These are phyloP conservation scores for Blastocystis sp. DNA, from an alignment of 352 stramenopile genomes.

Conservation along the genomic window DNA sequence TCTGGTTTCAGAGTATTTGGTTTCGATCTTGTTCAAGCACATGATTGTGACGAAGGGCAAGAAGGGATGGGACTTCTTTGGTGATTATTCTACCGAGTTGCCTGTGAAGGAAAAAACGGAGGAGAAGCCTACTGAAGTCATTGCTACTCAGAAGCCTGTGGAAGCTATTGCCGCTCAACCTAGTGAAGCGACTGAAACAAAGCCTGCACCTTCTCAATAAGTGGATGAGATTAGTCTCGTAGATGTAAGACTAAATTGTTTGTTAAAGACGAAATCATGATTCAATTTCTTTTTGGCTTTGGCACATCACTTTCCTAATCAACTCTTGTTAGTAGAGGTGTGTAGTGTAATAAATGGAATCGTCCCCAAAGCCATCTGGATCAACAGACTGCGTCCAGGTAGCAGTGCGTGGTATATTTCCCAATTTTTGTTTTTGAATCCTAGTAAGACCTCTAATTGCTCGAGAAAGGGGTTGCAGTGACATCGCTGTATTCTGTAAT, in stretches of 20 bases:
- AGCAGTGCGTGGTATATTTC: slow-evolving; percentile 34
- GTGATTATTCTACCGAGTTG: slow-evolving; percentile 26
- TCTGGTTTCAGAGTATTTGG: neutral
- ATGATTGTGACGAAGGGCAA: slow-evolving; percentile 58
- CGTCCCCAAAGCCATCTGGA: neutral
- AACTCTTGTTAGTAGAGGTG: too few relatives aligned
- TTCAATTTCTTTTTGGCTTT: neutral
- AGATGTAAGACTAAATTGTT: neutral
- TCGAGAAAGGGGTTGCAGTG: slow-evolving; percentile 28
- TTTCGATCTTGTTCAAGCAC: slow-evolving; percentile 46
- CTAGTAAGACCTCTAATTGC: slow-evolving; percentile 49
- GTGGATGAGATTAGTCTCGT: neutral
- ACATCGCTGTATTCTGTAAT: slow-evolving; percentile 42
- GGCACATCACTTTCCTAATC: too few relatives aligned
- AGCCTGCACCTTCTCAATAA: neutral
- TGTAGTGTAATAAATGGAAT: neutral
- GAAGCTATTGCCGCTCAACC: neutral
- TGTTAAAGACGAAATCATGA: neutral
- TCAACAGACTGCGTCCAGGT: slow-evolving; percentile 56
- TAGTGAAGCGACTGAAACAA: neutral
- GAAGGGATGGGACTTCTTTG: slow-evolving; percentile 61
- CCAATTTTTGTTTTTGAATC: neutral
- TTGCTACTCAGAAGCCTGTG: neutral
- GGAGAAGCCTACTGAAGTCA: slow-evolving; percentile 11
- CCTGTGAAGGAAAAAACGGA: neutral